Evolutionary conservation across 176 grass and related monocot species (phyloP).

Genomic region (Hyparrhenia diplandra): DNA sequence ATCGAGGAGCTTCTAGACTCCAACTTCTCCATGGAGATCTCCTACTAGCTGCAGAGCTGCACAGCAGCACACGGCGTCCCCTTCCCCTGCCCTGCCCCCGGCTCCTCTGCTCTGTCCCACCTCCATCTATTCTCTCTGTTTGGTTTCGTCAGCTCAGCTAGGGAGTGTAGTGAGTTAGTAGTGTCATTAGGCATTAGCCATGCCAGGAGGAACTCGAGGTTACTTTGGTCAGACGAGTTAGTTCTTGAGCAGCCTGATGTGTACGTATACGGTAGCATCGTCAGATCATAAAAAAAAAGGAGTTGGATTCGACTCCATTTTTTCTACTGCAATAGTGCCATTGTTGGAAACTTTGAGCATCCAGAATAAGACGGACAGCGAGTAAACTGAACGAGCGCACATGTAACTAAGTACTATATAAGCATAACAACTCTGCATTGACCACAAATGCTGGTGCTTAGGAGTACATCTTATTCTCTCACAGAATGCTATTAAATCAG

Average conservation of each 20-base stretch:
- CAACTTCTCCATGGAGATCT: conserved; percentile 94
- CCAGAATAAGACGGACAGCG: no score
- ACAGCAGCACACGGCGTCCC: background rate
- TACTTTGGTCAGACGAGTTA: conserved; percentile 25
- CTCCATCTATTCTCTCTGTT: background rate
- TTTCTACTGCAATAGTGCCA: background rate
- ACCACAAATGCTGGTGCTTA: background rate
- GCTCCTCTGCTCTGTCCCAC: background rate
- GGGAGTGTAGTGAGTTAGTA: background rate
- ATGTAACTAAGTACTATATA: no score
- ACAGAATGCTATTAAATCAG: no score
- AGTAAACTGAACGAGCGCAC: no score
- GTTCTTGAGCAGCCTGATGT: conserved; percentile 30
- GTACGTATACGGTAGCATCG: conserved; percentile 45
- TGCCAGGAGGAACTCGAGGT: conserved; percentile 35
- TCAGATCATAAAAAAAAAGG: conserved; percentile 12
- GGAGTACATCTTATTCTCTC: no score
- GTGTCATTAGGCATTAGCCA: background rate
- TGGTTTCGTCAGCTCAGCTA: background rate
- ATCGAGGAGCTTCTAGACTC: conserved; percentile 95
- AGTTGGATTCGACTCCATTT: background rate
- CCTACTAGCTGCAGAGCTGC: conserved; percentile 6
- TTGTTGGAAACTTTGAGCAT: background rate
- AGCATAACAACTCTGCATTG: no score
- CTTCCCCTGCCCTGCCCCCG: background rate